phyloP scores from a whole-genome alignment of 2,329 filamentous ascomycete species.

The Albophoma yamanashiensis region DNA sequence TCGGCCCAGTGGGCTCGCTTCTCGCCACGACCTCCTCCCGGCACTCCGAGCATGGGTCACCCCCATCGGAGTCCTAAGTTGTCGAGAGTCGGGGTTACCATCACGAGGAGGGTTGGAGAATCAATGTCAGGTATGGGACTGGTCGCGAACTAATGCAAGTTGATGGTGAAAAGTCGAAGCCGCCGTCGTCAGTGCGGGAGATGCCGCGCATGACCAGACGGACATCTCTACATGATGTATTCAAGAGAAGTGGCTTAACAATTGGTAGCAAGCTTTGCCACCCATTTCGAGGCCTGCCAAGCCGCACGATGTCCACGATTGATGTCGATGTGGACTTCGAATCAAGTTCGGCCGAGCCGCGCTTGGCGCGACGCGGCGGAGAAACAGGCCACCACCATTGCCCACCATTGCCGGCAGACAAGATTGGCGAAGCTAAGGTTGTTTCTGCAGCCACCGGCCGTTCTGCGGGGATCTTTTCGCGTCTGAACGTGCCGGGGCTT shows the following conservation, averaged over 20 bases:
- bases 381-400: not conserved
- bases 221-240: not conserved
- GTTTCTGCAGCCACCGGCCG: not conserved
- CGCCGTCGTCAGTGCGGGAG: too few relatives aligned
- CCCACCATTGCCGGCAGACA: not conserved
- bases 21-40: not conserved
- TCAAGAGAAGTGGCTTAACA: not conserved
- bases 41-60: not conserved
- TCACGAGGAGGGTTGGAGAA: not conserved
- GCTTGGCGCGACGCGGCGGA: not conserved
- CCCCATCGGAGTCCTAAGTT: not conserved
- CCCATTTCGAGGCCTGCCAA: not conserved
- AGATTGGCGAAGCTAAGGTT: not conserved
- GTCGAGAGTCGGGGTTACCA: not conserved
- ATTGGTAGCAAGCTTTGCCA: not conserved
- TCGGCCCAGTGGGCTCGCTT: not conserved
- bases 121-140: not conserved
- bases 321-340: not conserved
- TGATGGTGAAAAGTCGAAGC: not conserved
- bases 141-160: not conserved
- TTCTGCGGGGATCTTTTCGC: not conserved
- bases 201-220: not conserved
- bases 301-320: not conserved
- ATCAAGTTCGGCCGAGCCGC: not conserved
- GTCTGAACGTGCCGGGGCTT: not conserved